These are phyloP conservation scores for Apophysomyces variabilis DNA, from an alignment of 371 early-diverging fungal species.

Conservation along the genomic window DNA sequence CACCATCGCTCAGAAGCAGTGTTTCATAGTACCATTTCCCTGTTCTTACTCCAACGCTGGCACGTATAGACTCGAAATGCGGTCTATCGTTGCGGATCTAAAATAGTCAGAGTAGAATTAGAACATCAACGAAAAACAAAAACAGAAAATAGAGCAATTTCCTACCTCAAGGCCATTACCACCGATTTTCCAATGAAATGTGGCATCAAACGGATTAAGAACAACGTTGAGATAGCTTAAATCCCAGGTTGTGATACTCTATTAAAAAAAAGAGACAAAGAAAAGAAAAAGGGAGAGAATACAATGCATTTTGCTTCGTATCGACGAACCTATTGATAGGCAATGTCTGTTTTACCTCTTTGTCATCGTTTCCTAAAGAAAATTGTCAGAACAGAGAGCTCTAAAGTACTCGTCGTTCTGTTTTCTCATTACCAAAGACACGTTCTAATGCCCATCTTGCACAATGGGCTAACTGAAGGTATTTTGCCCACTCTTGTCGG, in stretches of 20 bases:
- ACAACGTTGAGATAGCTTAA: constrained; percentile 33
- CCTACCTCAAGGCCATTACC: constrained; percentile 44
- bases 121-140: background rate
- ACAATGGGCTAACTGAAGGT: constrained; percentile 45
- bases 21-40: constrained; percentile 73
- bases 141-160: too few relatives aligned
- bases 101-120: background rate
- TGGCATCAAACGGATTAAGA: constrained; percentile 54
- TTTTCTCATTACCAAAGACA: constrained; percentile 32
- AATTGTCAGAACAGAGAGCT: background rate
- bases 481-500: constrained; percentile 43
- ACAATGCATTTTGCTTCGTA: background rate
- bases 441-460: constrained; percentile 48
- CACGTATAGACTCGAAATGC: constrained; percentile 53
- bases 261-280: constrained; percentile 13
- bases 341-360: constrained; percentile 4
- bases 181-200: constrained; percentile 48
- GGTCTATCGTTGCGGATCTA: constrained; percentile 52
- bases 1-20: constrained; percentile 56
- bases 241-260: constrained; percentile 28
- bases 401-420: too few relatives aligned
- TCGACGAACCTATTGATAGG: background rate
- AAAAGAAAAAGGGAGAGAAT: constrained; percentile 18
- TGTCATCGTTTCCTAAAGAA: constrained; percentile 16
- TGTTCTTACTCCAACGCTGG: constrained; percentile 43